Evolutionary conservation across 768 basidiomycete species (phyloP), one percentile per base, ranked within the genome.

Genomic region (Tulasnella sp.): DNA sequence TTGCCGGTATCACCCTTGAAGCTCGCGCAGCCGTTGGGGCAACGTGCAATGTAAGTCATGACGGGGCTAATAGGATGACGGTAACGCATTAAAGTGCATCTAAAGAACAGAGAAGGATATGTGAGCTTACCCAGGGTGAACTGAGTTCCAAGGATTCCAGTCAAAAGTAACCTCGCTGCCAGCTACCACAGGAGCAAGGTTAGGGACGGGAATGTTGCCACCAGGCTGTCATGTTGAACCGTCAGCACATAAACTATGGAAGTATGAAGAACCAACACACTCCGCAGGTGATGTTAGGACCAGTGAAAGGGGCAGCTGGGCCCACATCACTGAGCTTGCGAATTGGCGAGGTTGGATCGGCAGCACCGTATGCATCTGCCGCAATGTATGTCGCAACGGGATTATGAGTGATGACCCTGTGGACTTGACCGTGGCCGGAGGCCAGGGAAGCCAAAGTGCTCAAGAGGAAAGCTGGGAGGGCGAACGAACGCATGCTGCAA

Each of bases 1-100:
- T 67, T 74, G 42, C 74, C 74, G 14, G 72, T 59, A 36, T 74
- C 72, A 14, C 74, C 74, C 34, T 74, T 74, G 64, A 74, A 72
- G 40, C 11, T 73, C 35, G 71, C 17, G 36, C 74, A 74, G 8
- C 72, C 74, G 47, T 67, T 68, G 19, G 74, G 72, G 64, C 74
- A 74, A 34, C 41, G 63, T 29, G 74, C 74, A 32, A 74, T 66
- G 36, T 74, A 74, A 26, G 52, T 72, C 37, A 71, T 73, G n/a
- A 74, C 6, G 32, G 52, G 52, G 36, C 74, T 72, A 72, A 59
- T 14, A n/a, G 42, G 42, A 44, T 12, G 12, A 44, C n/a, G n/a
- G 42, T 44, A n/a, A 44, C 42, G 62, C 29, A 32, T 17, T 12
- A 63, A 12, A 11, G 11, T 63, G 12, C 16, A 63, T 14, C 17